Base-by-base conservation (phyloP, 169 alveolate genomes). In the Eimeria praecox region DNA sequence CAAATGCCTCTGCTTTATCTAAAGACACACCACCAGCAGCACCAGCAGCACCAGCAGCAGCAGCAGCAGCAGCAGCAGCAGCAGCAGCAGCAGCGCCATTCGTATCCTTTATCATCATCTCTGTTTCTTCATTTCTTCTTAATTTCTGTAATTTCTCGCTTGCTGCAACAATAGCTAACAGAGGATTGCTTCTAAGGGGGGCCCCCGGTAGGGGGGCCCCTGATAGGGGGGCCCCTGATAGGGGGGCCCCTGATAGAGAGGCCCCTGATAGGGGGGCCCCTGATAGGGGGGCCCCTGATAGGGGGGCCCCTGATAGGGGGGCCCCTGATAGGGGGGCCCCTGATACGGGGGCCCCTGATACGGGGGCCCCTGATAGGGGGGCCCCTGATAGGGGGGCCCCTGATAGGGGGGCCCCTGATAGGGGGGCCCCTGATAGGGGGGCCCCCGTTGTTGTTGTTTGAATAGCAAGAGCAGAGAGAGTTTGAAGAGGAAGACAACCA, bases 61-160 rank as follows among this genome's bases (percentile, higher is more conserved):
- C 80, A 69, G 12, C n/a, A 22, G 80, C 80, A 69, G 80, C 80
- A 69, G 80, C 80, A n/a, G 42, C 80, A 69, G 80, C 80, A 69
- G 42, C 42, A 69, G 80, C 80, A 69, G 80, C 80, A 69, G 80
- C 80, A 69, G 80, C 80, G n/a, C 16, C 80, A 9, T 22, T 69
- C 16, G 35, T 16, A 9, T 16, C 80, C 80, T 16, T 22, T 9
- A n/a, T 22, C 16, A 22, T 22, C 80, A 8, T 22, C n/a, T 69
- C 80, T 69, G 27, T 27, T 22, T 69, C 12, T 35, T 27, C 35
- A 22, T 69, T 24, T 69, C 35, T 35, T 20, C 66, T 56, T 56
- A 12, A 14, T 56, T 56, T 56, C 66, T 56, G 12, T 56, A 56
- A 56, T 56, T 14, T 14, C 12, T 56, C 12, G 20, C 66, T 56